Evolutionary conservation across 495 filamentous ascomycete species (phyloP), one percentile per base, ranked within the genome.

Genomic region (Podospora tetraspora): DNA sequence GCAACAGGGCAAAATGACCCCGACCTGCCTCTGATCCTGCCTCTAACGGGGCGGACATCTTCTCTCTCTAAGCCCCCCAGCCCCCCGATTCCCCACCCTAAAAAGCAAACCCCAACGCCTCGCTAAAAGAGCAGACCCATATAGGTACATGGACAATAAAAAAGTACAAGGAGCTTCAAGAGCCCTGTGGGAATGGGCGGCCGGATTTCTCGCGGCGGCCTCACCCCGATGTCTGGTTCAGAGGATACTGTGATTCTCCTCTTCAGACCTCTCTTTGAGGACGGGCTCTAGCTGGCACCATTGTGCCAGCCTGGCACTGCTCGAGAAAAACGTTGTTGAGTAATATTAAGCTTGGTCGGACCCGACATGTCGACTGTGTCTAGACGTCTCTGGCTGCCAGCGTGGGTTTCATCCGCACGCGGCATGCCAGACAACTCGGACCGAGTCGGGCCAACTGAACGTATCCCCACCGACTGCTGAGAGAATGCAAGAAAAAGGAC

Each of bases 371-470:
- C 34, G 13, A 43, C 34, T 13, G 13, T 43, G 34, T 6, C 34
- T 13, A 4, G 34, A 43, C 34, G 13, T 43, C 34, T 43, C 34
- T 43, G 4, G 34, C 32, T 37, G 32, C 12, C 34, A 12, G 57
- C 64, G 60, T 61, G 64, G 64, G 64, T 66, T 66, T 66, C 64
- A 66, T 61, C 64, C 64, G 25, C 63, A 65, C 32, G 64, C 64
- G 30, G 7, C 1, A 7, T 43, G 27, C 29, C 16, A 19, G 63
- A 24, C 21, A 16, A 8, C 22, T 19, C 16, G 52, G 63, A 58
- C 57, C 2, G 32, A 34, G 34, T 43, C 23, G 57, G 57, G 32
- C 21, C 58, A 30, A 59, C 27, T n/a, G 32, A 66, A 66, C 64
- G 64, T 66, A 66, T 66, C 64, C 64, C 64, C 64, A 66, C 64